Base-by-base conservation (phyloP, 352 stramenopile species). In the Pythium rishiriense region DNA sequence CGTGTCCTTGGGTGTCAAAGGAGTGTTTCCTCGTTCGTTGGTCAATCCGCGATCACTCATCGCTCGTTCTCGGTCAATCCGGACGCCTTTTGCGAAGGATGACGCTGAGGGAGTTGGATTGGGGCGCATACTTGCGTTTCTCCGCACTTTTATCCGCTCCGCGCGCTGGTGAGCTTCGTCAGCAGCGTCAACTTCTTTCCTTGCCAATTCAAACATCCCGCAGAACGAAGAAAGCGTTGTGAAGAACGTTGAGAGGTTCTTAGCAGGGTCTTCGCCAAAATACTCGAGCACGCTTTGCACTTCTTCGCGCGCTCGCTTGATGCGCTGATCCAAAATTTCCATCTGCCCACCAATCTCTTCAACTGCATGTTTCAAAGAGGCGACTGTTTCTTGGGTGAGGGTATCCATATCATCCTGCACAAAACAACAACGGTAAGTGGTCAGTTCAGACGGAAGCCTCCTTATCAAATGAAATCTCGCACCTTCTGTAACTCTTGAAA, bases 181-280 rank as follows among this genome's bases (percentile, higher is more conserved):
- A 1, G 69, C 75, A 39, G 72, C 58, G 35, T 94, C 81, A 4
- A 95, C 87, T 66, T 93, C 81, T 54, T 83, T 83, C 7, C 78
- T 72, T 4, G 87, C 83, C 17, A 60, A 67, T 52, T 91, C 75
- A 50, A 95, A 95, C 62, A 87, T 76, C 63, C 65, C 63, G 62
- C 83, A 95, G 69, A 95, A 95, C 1, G 83, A 94, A 9, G 84
- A 66, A n/a, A 95, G 76, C 9, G 85, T 93, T 3, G 83, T 77
- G 57, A 95, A 95, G 57, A 95, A 93, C 17, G 88, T 76, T 7
- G 74, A 87, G 8, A 81, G 68, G 41, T 83, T 91, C 57, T 81
- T 83, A 35, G 81, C 74, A 14, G 84, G 83, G 56, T 95, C 85
- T 69, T 95, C 85, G 21, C 87, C 87, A 66, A 95, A 95, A 67